These are phyloP conservation scores for Viola pubescens DNA, from an alignment of 441 rosid species.

Conservation along the genomic window DNA sequence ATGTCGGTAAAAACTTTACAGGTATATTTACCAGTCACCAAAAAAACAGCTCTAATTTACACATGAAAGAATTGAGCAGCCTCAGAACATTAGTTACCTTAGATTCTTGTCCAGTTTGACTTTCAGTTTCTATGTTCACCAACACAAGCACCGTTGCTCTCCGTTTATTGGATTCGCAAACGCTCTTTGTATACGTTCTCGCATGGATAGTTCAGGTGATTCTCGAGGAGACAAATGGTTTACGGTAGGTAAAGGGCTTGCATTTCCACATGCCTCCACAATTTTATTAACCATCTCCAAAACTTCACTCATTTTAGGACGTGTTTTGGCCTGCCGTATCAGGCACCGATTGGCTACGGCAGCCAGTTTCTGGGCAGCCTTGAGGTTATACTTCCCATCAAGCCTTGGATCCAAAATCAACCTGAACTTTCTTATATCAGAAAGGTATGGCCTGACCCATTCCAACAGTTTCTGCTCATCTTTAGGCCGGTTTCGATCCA, in stretches of 20 bases:
- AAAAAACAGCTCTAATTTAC: background rate
- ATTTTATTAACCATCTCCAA: constrained; percentile 51
- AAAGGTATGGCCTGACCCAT: constrained; percentile 64
- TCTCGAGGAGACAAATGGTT: constrained; percentile 31
- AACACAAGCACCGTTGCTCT: constrained; percentile 41
- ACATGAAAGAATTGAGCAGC: background rate
- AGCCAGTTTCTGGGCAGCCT: constrained; percentile 54
- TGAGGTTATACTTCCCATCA: constrained; percentile 58
- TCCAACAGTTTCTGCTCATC: constrained; percentile 56
- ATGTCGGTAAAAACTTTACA: constrained; percentile 2
- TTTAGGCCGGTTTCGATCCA: constrained; percentile 54
- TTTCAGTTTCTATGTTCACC: constrained; percentile 50
- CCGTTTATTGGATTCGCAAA: constrained; percentile 36
- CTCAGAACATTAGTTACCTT: background rate
- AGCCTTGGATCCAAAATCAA: constrained; percentile 56
- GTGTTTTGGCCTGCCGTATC: constrained; percentile 45
- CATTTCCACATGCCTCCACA: constrained; percentile 31
- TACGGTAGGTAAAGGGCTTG: constrained; percentile 29
- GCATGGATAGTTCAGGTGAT: constrained; percentile 28
- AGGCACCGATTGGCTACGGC: constrained; percentile 63
- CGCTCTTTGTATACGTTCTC: constrained; percentile 40
- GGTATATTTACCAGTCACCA: background rate
- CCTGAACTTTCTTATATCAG: constrained; percentile 47
- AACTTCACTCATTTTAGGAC: constrained; percentile 78
- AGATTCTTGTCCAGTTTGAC: constrained; percentile 18